A percentile compares a stretch with the other conserved stretches of the same genome.
phyloP scores from a whole-genome alignment of 176 grass and related monocot genomes.

The Avena eriantha region DNA sequence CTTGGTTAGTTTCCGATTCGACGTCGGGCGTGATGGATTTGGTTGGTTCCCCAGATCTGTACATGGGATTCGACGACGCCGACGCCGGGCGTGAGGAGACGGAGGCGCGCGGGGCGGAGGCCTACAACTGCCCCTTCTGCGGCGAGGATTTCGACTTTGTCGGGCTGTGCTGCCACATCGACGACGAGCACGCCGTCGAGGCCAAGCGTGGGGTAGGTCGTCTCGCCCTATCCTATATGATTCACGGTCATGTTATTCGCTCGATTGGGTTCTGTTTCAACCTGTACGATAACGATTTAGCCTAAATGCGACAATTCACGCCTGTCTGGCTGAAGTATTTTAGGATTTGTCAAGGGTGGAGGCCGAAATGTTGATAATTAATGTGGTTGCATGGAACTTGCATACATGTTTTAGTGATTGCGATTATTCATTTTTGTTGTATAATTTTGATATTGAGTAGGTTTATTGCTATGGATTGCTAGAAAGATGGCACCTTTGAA shows the following conservation, averaged over 20 bases:
- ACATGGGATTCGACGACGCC: slow-evolving; percentile 65
- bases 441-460: background rate
- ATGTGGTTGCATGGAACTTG: background rate
- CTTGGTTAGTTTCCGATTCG: background rate
- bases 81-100: slow-evolving; percentile 53
- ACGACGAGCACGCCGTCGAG: slow-evolving; percentile 84
- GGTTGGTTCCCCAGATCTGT: slow-evolving; percentile 56
- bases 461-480: background rate
- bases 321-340: background rate
- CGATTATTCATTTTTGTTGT: background rate
- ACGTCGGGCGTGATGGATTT: background rate
- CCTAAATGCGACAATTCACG: background rate
- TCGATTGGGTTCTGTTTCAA: background rate
- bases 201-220: slow-evolving; percentile 69
- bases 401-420: background rate
- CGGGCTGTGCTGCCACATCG: slow-evolving; percentile 78
- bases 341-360: background rate
- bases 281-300: background rate
- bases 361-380: background rate
- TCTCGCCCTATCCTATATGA: background rate
- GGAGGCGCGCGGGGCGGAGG: slow-evolving; percentile 50
- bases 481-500: background rate
- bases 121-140: slow-evolving; percentile 82
- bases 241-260: background rate
- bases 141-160: slow-evolving; percentile 89